phyloP scores from a whole-genome alignment of 148 eudicot genomes.

The Polygonum aviculare region DNA sequence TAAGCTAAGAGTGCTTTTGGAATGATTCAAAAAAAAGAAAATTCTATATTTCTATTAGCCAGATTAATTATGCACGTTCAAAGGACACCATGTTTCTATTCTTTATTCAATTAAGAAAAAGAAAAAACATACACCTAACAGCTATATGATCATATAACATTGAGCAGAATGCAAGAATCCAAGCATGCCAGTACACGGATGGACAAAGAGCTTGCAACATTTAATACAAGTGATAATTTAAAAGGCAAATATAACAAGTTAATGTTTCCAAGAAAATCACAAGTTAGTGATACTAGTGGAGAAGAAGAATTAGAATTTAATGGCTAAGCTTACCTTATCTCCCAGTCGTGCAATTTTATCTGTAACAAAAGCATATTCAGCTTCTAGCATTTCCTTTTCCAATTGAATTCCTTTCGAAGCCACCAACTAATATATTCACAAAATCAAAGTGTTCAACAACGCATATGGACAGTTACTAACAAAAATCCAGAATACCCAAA shows the following conservation, averaged over 20 bases:
- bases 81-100: not conserved
- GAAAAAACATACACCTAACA: not conserved
- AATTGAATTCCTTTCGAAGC: slow-evolving; percentile 57
- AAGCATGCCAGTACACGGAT: not conserved
- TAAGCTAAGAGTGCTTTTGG: not conserved
- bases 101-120: not conserved
- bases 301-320: slow-evolving; percentile 1
- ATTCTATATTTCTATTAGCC: not conserved
- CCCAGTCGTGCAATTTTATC: slow-evolving; percentile 61
- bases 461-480: not conserved
- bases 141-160: not conserved
- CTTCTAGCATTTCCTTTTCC: slow-evolving; percentile 71
- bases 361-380: slow-evolving; percentile 50
- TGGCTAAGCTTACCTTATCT: slow-evolving; percentile 45
- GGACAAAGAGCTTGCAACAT: not conserved
- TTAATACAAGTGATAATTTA: not conserved
- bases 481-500: not conserved
- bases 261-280: not conserved
- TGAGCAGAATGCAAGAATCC: slow-evolving; percentile 4
- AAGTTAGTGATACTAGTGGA: not conserved
- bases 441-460: slow-evolving; percentile 1
- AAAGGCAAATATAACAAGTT: not conserved
- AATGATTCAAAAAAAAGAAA: not conserved
- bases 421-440: slow-evolving; percentile 31
- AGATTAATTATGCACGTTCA: not conserved